Conservation (phyloP, 257 asterid species). For the Ilex asprella region DNA sequence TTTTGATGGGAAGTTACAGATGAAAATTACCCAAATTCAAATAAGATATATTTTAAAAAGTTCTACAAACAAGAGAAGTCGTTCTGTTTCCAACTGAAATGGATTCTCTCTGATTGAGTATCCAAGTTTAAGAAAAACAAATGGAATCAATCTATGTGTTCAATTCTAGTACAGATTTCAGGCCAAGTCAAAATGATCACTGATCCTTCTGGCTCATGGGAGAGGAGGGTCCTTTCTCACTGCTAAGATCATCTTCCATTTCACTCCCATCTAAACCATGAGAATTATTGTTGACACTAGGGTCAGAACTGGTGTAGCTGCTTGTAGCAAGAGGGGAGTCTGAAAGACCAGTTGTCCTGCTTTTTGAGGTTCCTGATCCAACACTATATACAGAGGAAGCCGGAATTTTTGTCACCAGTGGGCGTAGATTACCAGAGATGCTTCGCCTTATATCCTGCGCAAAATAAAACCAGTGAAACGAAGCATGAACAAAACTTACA, state of each 20-base stretch:
- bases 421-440: slow-evolving; percentile 26
- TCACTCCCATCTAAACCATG: slow-evolving; percentile 21
- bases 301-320: slow-evolving; percentile 39
- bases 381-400: slow-evolving; percentile 24
- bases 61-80: no score
- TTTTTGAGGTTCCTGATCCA: slow-evolving; percentile 26
- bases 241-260: slow-evolving; percentile 11
- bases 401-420: slow-evolving; percentile 20
- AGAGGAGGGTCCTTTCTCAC: slow-evolving; percentile 11
- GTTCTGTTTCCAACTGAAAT: no score
- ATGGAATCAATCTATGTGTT: no score
- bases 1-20: no score
- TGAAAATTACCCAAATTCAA: no score
- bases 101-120: no score
- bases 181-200: neutral
- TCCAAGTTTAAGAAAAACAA: no score
- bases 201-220: slow-evolving; percentile 5
- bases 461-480: neutral
- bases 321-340: slow-evolving; percentile 48
- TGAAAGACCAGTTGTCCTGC: slow-evolving; percentile 22
- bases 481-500: no score
- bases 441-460: slow-evolving; percentile 66
- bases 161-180: neutral
- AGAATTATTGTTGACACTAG: slow-evolving; percentile 27
- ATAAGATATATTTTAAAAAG: no score